A percentile compares a stretch with the other conserved stretches of the same genome.
phyloP scores from a whole-genome alignment of 1,284 basidiomycete genomes.

The Sporisorium graminicola region DNA sequence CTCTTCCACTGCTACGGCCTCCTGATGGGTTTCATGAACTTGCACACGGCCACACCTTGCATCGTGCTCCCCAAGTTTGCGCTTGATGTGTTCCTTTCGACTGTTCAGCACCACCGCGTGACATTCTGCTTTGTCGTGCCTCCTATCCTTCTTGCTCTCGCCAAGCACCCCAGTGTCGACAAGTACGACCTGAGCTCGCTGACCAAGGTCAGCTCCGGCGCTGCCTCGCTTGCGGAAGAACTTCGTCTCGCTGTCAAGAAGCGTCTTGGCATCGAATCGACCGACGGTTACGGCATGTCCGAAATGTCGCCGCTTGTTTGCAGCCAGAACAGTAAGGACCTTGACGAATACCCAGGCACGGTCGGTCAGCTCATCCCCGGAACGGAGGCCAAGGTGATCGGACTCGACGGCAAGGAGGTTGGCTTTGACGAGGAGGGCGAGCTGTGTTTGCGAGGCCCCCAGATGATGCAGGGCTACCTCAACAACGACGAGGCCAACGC shows the following conservation, averaged over 20 bases:
- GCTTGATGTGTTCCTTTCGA: conserved; percentile 60
- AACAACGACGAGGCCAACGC: conserved; percentile 64
- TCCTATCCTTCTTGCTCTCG: conserved; percentile 65
- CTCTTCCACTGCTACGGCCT: conserved; percentile 69
- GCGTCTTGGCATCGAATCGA: conserved; percentile 56
- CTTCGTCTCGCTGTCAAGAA: conserved; percentile 54
- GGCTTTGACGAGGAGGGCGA: conserved; percentile 61
- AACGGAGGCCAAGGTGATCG: conserved; percentile 61
- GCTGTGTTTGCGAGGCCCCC: conserved; percentile 63
- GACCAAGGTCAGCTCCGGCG: conserved; percentile 62
- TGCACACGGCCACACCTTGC: conserved; percentile 65
- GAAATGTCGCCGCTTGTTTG: conserved; percentile 68
- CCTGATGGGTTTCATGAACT: conserved; percentile 58
- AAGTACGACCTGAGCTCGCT: conserved; percentile 63
- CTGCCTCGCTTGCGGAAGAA: conserved; percentile 58
- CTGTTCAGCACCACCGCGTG: conserved; percentile 54
- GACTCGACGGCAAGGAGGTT: conserved; percentile 50
- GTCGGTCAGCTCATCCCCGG: conserved; percentile 63
- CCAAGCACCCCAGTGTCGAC: conserved; percentile 56
- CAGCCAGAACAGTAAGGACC: conserved; percentile 58
- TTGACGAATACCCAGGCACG: conserved; percentile 47
- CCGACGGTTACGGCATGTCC: conserved; percentile 68
- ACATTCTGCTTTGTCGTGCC: conserved; percentile 68
- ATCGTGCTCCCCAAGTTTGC: conserved; percentile 60
- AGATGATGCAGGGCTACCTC: conserved; percentile 68